Evolutionary conservation across 208 protist species (phyloP).

Genomic region (Borovskyia barvae): DNA sequence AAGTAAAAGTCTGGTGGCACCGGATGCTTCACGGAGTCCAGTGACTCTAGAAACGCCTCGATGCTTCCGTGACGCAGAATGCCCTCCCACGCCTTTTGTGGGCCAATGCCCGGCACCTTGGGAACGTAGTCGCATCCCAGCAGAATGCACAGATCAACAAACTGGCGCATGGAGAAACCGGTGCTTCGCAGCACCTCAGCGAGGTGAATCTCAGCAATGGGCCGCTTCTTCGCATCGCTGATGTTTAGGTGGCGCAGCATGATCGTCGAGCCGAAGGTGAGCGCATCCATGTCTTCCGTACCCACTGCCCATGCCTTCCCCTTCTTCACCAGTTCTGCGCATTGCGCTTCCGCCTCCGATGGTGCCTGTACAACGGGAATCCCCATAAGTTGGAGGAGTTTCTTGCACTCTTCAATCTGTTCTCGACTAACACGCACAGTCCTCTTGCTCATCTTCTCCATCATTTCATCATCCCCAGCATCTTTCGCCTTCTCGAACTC

Average conservation of each 20-base stretch:
- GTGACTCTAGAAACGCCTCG: slow-evolving; percentile 92
- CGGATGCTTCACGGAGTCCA: slow-evolving; percentile 85
- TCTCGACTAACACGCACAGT: slow-evolving; percentile 93
- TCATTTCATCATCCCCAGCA: slow-evolving; percentile 85
- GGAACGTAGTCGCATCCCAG: slow-evolving; percentile 99
- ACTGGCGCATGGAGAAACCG: slow-evolving; percentile 92
- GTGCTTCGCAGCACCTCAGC: slow-evolving; percentile 77
- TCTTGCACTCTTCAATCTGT: slow-evolving; percentile 98
- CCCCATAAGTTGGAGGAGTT: slow-evolving; percentile 98
- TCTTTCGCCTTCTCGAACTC: slow-evolving; percentile 90
- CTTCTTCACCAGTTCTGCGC: slow-evolving; percentile 94
- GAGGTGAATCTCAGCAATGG: slow-evolving; percentile 95
- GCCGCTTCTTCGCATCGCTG: slow-evolving; percentile 94
- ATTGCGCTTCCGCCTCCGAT: slow-evolving; percentile 98
- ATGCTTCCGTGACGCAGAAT: slow-evolving; percentile 96
- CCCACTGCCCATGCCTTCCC: slow-evolving; percentile 97
- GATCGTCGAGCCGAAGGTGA: slow-evolving; percentile 97
- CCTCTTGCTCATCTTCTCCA: slow-evolving; percentile 95
- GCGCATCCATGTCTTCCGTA: slow-evolving; percentile 99
- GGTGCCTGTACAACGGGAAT: slow-evolving; percentile 97
- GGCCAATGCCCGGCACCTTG: slow-evolving; percentile 98
- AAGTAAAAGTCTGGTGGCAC: slow-evolving; percentile 90
- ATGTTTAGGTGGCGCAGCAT: slow-evolving; percentile 97
- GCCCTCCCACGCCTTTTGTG: slow-evolving; percentile 93
- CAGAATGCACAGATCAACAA: slow-evolving; percentile 99